A percentile compares a stretch with the other conserved stretches of the same genome.
Evolutionary conservation across 768 basidiomycete species (phyloP).

Genomic region (Leucocoprinus leucothites): DNA sequence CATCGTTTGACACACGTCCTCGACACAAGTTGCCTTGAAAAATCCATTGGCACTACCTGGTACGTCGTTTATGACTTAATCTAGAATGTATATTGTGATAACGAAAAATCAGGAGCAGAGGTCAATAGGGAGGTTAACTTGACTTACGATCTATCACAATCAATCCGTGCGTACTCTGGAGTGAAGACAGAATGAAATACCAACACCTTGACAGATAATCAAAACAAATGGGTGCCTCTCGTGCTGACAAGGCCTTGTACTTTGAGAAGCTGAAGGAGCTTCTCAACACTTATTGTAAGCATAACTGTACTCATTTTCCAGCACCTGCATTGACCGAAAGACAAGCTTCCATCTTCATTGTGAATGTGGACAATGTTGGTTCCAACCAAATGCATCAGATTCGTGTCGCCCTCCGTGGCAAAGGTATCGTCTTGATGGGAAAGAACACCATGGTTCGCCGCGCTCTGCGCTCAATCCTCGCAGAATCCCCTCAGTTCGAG

Average conservation of each 20-base stretch:
- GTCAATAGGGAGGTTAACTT: conserved; percentile 91
- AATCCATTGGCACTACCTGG: conserved; percentile 88
- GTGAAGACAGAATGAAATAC: not conserved
- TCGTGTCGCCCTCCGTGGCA: conserved; percentile 92
- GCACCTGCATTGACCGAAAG: conserved; percentile 2
- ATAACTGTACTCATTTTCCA: not conserved
- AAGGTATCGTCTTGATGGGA: conserved; percentile 97
- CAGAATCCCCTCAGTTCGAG: conserved; percentile 92
- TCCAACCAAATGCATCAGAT: conserved; percentile 99
- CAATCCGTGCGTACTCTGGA: conserved; percentile 17
- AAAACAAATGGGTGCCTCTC: conserved; percentile 84
- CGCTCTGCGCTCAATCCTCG: conserved; percentile 87
- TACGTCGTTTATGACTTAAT: conserved; percentile 25
- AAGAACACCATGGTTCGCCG: conserved; percentile 99
- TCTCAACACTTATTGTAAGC: conserved; percentile 84
- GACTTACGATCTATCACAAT: conserved; percentile 22
- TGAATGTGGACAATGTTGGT: conserved; percentile 99
- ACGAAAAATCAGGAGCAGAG: conserved; percentile 46
- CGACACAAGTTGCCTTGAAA: conserved; percentile 76
- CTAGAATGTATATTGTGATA: not conserved
- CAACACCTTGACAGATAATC: conserved; percentile 21
- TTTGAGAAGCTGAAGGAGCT: conserved; percentile 94
- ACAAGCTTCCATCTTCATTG: conserved; percentile 93
- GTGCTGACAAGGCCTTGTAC: conserved; percentile 88
- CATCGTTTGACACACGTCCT: conserved; percentile 19